Evolutionary conservation across 148 eudicot species (phyloP), one percentile per base, ranked within the genome.

Genomic region (Heliamphora exappendiculata): DNA sequence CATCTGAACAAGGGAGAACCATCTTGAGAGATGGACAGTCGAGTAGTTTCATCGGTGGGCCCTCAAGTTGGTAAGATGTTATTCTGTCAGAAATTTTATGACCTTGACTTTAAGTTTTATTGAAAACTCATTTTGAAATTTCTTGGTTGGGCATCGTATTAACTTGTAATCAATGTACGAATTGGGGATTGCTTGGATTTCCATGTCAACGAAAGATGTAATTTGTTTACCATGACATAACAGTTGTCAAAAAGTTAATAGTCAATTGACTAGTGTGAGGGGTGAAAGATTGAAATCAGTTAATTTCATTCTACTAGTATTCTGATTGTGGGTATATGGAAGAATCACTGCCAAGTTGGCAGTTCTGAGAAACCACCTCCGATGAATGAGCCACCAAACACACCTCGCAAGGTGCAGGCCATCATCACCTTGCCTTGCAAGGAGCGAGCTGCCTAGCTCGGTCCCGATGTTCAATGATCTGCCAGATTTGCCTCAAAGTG

Each of bases 61-160:
- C 90, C 45, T 84, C 81, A 19, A 81, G 78, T 54, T 93, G 97
- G 97, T 93, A 85, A 31, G 84, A 12, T 44, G 78, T 59, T 33
- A 31, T 76, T 54, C 2, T 45, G 65, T 44, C 22, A 66, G 26
- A 9, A 66, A 66, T 24, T 37, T 37, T 62, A 33, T 3, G 34
- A 62, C 19, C 42, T 17, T 67, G 16, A 22, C 34, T 74, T 74
- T 8, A 39, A 12, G 7, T 7, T 69, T 7, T 19, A 17, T 34
- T 34, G 22, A 64, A 64, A 29, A 5, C 20, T 5, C 12, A 36
- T 47, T 29, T 70, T 58, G 69, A 70, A 70, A 60, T 42, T 24
- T 62, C 39, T 74, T 63, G 37, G 45, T 29, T 41, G 44, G 72
- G 44, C 14, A 36, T 45, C 5, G 49, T 57, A 14, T 55, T 42